Evolutionary conservation across 768 basidiomycete genomes (phyloP), one percentile per base, ranked within the genome.

Genomic region (Mycena filopes): DNA sequence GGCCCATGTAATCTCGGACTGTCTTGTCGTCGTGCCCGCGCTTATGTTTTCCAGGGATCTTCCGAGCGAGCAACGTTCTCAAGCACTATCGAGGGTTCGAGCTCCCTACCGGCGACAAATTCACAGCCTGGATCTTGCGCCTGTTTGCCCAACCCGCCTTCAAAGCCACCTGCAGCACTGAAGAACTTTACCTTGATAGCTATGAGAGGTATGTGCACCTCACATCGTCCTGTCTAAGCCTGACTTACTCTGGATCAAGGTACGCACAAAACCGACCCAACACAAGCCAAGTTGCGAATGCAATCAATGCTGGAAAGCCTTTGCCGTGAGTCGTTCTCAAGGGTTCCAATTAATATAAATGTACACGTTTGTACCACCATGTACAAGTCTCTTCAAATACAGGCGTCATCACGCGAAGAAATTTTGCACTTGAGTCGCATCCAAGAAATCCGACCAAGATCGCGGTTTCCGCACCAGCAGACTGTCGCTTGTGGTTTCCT

Each of bases 231-330:
- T 21, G 8, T 51, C 15, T 46, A 21, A 36, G 41, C 12, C 21
- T 23, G 25, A 53, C 28, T 42, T 48, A 15, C 12, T 58, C 36
- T n/a, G 31, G 33, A 36, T 57, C 28, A 63, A 93, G 91, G 71
- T 93, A 92, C 70, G 91, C 91, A 0, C 89, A 86, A 72, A 93
- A 93, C 71, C 81, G 90, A 31, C 89, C 91, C 4, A 89, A 92
- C 71, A 92, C 91, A 5, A 91, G 90, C 69, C 88, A 89, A 70
- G 89, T 91, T 13, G 91, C 90, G 7, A 87, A 86, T 67, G 91
- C 91, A 5, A 92, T 92, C 69, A 93, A 93, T 63, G 75, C 85
- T 9, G 91, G 90, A 23, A 82, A 80, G 54, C 83, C 79, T 0
- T 76, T 93, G 31, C 91, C 91, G 56, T 92, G 78, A 88, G 21